Conservation (phyloP, 257 asterid genomes). For the Gardenia jasminoides region DNA sequence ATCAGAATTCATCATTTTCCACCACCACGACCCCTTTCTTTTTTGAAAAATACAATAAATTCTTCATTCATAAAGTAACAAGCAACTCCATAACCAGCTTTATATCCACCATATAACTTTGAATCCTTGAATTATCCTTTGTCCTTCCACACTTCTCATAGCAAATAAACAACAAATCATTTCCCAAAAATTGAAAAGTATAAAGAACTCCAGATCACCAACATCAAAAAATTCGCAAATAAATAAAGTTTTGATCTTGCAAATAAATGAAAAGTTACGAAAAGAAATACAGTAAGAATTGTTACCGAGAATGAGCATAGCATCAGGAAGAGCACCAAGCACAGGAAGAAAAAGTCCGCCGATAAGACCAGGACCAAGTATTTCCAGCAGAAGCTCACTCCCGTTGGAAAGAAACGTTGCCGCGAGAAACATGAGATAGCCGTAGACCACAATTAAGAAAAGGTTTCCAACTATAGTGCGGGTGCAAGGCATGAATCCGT, state of each 20-base stretch:
- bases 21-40: background rate
- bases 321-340: constrained; percentile 96
- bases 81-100: background rate
- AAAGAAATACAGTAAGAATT: background rate
- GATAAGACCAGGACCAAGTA: constrained; percentile 82
- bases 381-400: constrained; percentile 83
- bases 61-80: background rate
- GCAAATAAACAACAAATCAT: no score
- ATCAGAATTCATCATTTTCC: background rate
- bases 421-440: constrained; percentile 75
- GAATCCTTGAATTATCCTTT: background rate
- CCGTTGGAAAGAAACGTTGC: constrained; percentile 77
- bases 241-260: background rate
- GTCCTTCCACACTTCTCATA: background rate
- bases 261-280: background rate
- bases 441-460: constrained; percentile 70
- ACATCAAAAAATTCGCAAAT: background rate
- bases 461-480: constrained; percentile 60
- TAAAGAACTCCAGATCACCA: background rate
- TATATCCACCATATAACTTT: no score
- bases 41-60: no score
- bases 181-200: background rate
- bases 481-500: constrained; percentile 90
- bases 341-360: constrained; percentile 90
- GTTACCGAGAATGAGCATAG: constrained; percentile 82